phyloP scores from a whole-genome alignment of 768 basidiomycete genomes.

The Rhodosporidiobolus odoratus region DNA sequence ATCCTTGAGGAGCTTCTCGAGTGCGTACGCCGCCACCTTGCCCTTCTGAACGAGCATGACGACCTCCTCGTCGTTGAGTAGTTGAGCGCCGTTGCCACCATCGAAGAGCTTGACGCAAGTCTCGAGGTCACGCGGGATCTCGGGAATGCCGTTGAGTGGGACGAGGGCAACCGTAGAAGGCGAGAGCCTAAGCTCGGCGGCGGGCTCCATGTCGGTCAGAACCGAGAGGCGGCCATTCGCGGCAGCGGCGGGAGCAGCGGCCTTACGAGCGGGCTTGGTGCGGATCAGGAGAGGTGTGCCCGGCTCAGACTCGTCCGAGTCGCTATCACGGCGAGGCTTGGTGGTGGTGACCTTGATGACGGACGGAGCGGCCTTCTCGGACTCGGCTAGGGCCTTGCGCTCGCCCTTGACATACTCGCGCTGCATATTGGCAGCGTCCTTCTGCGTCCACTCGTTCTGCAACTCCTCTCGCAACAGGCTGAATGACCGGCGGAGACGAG shows the following conservation, averaged over 20 bases:
- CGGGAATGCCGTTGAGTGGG: slow-evolving; percentile 29
- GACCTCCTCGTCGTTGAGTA: slow-evolving; percentile 83
- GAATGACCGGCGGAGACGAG: slow-evolving; percentile 25
- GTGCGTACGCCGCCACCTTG: slow-evolving; percentile 87
- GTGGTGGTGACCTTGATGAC: slow-evolving; percentile 33
- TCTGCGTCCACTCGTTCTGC: slow-evolving; percentile 41
- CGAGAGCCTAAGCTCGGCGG: slow-evolving; percentile 31
- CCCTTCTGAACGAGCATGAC: slow-evolving; percentile 80
- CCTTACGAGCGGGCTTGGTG: slow-evolving; percentile 16
- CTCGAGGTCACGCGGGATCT: slow-evolving; percentile 50
- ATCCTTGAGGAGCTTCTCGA: slow-evolving; percentile 91
- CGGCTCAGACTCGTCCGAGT: slow-evolving; percentile 38
- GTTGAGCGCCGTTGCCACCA: slow-evolving; percentile 48
- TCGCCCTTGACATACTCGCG: slow-evolving; percentile 28
- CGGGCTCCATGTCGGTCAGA: not conserved
- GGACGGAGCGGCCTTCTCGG: slow-evolving; percentile 27
- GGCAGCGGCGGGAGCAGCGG: not conserved
- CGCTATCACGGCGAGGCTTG: slow-evolving; percentile 22
- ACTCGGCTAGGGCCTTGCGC: slow-evolving; percentile 29
- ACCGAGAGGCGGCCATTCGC: slow-evolving; percentile 2
- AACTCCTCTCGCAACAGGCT: slow-evolving; percentile 32
- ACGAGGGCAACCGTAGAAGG: slow-evolving; percentile 38
- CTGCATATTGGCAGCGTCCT: slow-evolving; percentile 39
- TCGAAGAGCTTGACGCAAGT: slow-evolving; percentile 74
- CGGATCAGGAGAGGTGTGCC: slow-evolving; percentile 40